phyloP scores from a whole-genome alignment of 345 rosid species.

The Rhizophora apiculata region DNA sequence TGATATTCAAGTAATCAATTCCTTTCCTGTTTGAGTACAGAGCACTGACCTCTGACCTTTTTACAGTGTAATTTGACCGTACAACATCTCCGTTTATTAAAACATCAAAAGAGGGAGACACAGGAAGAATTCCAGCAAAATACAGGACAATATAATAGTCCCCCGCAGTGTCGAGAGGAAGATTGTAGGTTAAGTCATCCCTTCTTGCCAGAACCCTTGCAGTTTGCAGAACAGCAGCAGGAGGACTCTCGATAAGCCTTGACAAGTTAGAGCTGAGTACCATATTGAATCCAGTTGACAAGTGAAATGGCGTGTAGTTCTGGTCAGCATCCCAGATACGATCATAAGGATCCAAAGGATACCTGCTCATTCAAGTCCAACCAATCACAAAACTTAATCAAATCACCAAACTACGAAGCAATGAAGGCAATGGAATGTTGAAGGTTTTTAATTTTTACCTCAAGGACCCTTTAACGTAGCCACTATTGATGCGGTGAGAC shows the following conservation, averaged over 20 bases:
- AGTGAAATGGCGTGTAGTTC: constrained; percentile 53
- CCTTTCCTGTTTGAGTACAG: constrained; percentile 45
- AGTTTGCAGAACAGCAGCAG: constrained; percentile 62
- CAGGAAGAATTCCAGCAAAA: constrained; percentile 75
- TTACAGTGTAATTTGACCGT: constrained; percentile 48
- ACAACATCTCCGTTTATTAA: constrained; percentile 52
- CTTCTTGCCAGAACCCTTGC: constrained; percentile 64
- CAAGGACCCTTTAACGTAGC: constrained; percentile 55
- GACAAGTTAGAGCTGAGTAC: constrained; percentile 32
- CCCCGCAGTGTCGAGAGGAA: constrained; percentile 43
- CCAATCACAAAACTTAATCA: neutral
- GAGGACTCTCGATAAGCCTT: constrained; percentile 56
- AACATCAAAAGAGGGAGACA: constrained; percentile 65
- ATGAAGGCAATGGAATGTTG: neutral
- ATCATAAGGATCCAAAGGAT: constrained; percentile 76
- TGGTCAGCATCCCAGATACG: constrained; percentile 83
- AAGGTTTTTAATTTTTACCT: constrained; percentile 32
- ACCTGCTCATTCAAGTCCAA: constrained; percentile 44
- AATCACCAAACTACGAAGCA: neutral
- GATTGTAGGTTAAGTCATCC: constrained; percentile 49
- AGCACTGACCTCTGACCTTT: constrained; percentile 43
- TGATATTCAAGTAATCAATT: constrained; percentile 52
- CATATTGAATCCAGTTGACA: constrained; percentile 41
- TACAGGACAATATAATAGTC: constrained; percentile 72
- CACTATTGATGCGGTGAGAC: constrained; percentile 61